phyloP scores from a whole-genome alignment of 352 stramenopile species.

The Phytophthora multivora region DNA sequence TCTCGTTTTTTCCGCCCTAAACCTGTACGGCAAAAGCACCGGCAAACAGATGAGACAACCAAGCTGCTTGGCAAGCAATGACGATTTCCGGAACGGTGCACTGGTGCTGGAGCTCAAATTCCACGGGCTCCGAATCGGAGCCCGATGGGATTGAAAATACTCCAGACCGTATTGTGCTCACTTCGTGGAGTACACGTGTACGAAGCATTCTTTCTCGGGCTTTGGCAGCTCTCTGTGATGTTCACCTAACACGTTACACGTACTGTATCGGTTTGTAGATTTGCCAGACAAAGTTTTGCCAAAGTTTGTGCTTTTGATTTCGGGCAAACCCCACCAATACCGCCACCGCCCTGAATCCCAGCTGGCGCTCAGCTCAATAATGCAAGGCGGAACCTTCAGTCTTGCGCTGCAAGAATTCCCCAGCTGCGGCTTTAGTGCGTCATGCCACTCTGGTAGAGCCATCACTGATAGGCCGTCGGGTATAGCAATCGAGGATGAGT shows the following conservation, averaged over 20 bases:
- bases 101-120: neutral
- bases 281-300: conserved; percentile 14
- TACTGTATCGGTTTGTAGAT: neutral
- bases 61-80: neutral
- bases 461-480: no score
- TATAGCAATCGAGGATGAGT: conserved; percentile 18
- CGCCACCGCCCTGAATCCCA: conserved; percentile 6
- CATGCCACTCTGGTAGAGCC: conserved; percentile 11
- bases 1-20: conserved; percentile 25
- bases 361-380: neutral
- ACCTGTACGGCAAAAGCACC: conserved; percentile 9
- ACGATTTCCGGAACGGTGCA: neutral
- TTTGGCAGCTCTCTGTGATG: conserved; percentile 25
- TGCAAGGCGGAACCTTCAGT: neutral
- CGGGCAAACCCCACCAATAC: conserved; percentile 15
- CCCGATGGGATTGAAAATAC: neutral
- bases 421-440: conserved; percentile 4
- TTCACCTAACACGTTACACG: conserved; percentile 18
- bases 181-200: neutral
- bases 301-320: conserved; percentile 2
- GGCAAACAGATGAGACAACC: conserved; percentile 17
- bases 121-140: conserved; percentile 1
- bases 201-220: conserved; percentile 1
- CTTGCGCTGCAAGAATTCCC: neutral
- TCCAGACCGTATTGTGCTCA: neutral